Conservation (phyloP, 2,329 filamentous ascomycete genomes). For the Aspergillus texensis region DNA sequence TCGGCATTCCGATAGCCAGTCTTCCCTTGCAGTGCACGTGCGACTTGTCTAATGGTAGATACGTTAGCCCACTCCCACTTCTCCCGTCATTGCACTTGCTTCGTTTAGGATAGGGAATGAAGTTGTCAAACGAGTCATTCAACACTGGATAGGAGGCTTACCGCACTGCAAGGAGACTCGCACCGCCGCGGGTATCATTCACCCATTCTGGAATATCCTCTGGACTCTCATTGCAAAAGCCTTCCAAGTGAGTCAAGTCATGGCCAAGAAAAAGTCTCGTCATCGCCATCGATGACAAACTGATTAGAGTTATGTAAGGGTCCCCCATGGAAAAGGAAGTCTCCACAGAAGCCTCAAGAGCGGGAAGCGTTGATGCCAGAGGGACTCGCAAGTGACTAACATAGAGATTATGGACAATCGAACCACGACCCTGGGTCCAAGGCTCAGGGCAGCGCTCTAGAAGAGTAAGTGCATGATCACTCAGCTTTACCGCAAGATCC, state of each 20-base stretch:
- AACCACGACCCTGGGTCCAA: constrained; percentile 59
- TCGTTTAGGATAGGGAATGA: background rate
- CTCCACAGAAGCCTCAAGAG: constrained; percentile 59
- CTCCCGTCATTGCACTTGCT: background rate
- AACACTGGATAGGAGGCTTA: constrained; percentile 21
- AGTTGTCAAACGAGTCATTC: background rate
- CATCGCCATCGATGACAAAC: constrained; percentile 61
- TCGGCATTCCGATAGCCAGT: constrained; percentile 53
- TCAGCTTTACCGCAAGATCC: constrained; percentile 56
- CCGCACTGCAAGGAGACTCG: constrained; percentile 56
- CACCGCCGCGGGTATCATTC: constrained; percentile 61
- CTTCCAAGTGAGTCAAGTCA: constrained; percentile 60
- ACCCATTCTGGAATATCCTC: constrained; percentile 62
- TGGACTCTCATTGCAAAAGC: constrained; percentile 58
- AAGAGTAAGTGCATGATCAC: constrained; percentile 55
- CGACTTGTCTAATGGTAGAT: constrained; percentile 49
- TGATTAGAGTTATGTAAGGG: constrained; percentile 59
- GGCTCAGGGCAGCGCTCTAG: constrained; percentile 55
- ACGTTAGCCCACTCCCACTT: constrained; percentile 6
- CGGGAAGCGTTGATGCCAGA: constrained; percentile 53
- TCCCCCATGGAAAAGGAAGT: constrained; percentile 61
- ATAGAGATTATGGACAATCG: constrained; percentile 61
- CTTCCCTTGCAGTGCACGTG: constrained; percentile 64
- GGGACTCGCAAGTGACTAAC: constrained; percentile 62
- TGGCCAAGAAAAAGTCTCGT: constrained; percentile 60